phyloP scores from a whole-genome alignment of 1,284 basidiomycete genomes.

The Papiliotrema laurentii region DNA sequence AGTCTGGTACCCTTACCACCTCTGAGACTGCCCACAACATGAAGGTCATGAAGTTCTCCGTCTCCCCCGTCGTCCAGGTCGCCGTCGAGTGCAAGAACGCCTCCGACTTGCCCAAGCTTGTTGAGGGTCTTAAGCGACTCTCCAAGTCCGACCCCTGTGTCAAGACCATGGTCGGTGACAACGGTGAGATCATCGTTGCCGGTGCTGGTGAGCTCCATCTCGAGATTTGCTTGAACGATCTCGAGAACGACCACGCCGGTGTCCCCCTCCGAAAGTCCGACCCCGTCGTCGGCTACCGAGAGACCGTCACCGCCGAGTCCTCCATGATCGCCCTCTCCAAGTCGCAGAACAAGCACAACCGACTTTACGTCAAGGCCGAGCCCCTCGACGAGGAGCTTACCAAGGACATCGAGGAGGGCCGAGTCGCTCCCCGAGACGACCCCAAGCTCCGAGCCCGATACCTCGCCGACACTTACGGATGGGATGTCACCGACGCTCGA shows the following conservation, averaged over 20 bases:
- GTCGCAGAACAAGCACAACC: slow-evolving; percentile 99
- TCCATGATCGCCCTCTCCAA: slow-evolving; percentile 96
- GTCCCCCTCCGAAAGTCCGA: slow-evolving; percentile 98
- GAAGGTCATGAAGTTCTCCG: slow-evolving; percentile 99
- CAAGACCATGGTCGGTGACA: slow-evolving; percentile 88
- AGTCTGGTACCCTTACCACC: slow-evolving; percentile 95
- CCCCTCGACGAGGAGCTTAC: slow-evolving; percentile 93
- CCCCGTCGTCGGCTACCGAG: slow-evolving; percentile 97
- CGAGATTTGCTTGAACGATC: slow-evolving; percentile 98
- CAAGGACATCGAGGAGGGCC: slow-evolving; percentile 85
- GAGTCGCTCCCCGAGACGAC: slow-evolving; percentile 89
- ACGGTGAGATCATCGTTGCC: slow-evolving; percentile 97
- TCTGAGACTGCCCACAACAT: slow-evolving; percentile 99
- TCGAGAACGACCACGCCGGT: slow-evolving; percentile 99
- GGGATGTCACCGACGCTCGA: slow-evolving; percentile 99
- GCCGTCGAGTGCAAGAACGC: slow-evolving; percentile 99
- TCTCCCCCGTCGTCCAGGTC: slow-evolving; percentile 98
- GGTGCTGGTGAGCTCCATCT: slow-evolving; percentile 99
- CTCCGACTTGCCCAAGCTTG: slow-evolving; percentile 96
- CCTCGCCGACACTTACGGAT: slow-evolving; percentile 93
- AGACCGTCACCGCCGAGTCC: slow-evolving; percentile 96
- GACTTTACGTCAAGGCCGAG: slow-evolving; percentile 88
- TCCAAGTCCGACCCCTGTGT: slow-evolving; percentile 99
- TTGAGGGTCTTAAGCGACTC: slow-evolving; percentile 99
- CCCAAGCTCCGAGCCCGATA: slow-evolving; percentile 94